Conservation (phyloP, 1,284 basidiomycete species). For the Sanguinoderma infundibulare region DNA sequence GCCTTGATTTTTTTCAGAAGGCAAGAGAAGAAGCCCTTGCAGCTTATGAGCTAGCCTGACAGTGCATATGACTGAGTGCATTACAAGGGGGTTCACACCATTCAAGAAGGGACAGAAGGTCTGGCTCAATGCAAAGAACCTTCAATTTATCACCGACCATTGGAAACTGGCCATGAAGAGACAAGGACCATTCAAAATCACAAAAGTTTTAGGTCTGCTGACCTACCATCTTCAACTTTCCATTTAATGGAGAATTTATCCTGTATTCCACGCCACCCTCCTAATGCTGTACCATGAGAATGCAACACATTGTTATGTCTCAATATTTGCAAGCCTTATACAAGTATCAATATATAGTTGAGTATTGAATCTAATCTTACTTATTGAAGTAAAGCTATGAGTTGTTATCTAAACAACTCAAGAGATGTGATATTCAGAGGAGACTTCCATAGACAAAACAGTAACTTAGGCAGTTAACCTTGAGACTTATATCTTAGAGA, state of each 20-base stretch:
- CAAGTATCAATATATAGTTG: no score
- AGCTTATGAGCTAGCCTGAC: neutral
- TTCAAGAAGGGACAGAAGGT: conserved; percentile 11
- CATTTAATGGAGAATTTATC: conserved; percentile 1
- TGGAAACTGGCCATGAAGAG: neutral
- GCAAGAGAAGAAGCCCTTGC: neutral
- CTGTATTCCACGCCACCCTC: conserved; percentile 15
- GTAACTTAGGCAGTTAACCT: no score
- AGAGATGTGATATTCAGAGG: no score
- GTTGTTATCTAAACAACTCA: no score
- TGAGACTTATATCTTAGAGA: no score
- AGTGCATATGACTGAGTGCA: neutral
- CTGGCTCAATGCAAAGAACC: conserved; percentile 3
- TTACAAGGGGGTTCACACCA: neutral
- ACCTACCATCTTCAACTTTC: neutral
- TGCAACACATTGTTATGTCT: conserved; percentile 9
- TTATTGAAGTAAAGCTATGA: no score
- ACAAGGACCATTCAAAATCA: neutral
- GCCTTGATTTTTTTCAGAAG: neutral
- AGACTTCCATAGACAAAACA: no score
- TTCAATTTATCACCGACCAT: neutral
- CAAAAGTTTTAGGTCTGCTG: neutral
- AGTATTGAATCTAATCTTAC: no score
- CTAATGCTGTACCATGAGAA: conserved; percentile 17
- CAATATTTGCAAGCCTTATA: no score